These are phyloP conservation scores for Dimargaris cristalligena DNA, from an alignment of 192 early-diverging fungal genomes.

Conservation along the genomic window DNA sequence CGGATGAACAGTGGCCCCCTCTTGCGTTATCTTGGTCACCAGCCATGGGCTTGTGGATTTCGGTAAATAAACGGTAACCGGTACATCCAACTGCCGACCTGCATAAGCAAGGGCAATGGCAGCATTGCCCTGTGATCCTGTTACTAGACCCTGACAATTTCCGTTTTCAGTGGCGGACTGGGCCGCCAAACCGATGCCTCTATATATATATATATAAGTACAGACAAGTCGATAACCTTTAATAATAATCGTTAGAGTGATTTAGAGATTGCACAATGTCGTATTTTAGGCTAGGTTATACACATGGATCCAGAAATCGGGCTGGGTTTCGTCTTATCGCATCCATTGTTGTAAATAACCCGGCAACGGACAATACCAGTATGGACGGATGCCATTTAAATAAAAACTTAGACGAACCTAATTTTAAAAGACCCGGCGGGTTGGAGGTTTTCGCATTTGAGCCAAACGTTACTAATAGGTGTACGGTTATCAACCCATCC, in stretches of 20 bases:
- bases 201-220: constrained; percentile 13
- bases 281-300: too few relatives aligned
- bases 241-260: background rate
- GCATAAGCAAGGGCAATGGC: constrained; percentile 48
- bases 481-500: constrained; percentile 7
- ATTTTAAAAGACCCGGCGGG: constrained; percentile 64
- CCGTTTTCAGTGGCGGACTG: constrained; percentile 29
- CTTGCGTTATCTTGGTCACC: constrained; percentile 36
- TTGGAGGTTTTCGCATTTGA: constrained; percentile 62
- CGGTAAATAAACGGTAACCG: constrained; percentile 40
- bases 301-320: too few relatives aligned
- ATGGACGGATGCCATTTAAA: background rate
- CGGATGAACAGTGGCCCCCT: constrained; percentile 35
- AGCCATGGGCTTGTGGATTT: constrained; percentile 24
- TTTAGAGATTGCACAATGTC: too few relatives aligned
- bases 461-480: constrained; percentile 55
- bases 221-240: background rate
- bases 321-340: too few relatives aligned
- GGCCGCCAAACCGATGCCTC: constrained; percentile 46
- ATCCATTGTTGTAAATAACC: too few relatives aligned
- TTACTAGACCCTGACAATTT: constrained; percentile 31
- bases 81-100: constrained; percentile 37
- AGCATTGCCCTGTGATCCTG: constrained; percentile 44
- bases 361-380: too few relatives aligned
- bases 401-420: constrained; percentile 17